A percentile compares a stretch with the other conserved stretches of the same genome.
Conservation (phyloP, 75 land plant species). For the Cupressus sempervirens region DNA sequence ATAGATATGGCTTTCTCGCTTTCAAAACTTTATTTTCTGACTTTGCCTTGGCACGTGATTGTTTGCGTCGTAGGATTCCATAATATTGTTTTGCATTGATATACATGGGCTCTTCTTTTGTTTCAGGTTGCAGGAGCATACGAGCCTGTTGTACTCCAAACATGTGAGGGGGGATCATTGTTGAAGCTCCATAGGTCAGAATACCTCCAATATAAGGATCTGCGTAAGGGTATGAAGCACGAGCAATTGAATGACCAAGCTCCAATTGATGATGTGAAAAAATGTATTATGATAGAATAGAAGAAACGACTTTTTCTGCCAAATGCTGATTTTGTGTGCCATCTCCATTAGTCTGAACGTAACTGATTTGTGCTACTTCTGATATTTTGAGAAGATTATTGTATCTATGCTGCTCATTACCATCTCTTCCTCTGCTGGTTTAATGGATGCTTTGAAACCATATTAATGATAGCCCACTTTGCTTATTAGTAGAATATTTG, state of each 20-base stretch:
- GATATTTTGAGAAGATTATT: too few species aligned
- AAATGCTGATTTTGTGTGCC: not conserved
- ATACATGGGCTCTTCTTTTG: slow-evolving; percentile 81
- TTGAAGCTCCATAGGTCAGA: slow-evolving; percentile 47
- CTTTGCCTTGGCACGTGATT: slow-evolving; percentile 85
- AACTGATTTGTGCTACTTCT: too few species aligned
- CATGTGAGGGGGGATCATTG: slow-evolving; percentile 59
- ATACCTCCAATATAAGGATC: slow-evolving; percentile 39
- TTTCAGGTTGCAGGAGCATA: slow-evolving; percentile 72
- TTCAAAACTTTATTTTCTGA: slow-evolving; percentile 69
- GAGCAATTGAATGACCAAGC: slow-evolving; percentile 44
- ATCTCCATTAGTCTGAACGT: not conserved
- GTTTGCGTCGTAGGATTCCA: slow-evolving; percentile 74
- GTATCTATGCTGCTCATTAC: too few species aligned
- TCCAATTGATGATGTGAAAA: slow-evolving; percentile 40
- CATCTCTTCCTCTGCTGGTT: too few species aligned
- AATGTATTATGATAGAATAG: slow-evolving; percentile 19
- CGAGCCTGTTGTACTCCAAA: slow-evolving; percentile 64
- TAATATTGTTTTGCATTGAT: slow-evolving; percentile 78
- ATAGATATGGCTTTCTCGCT: slow-evolving; percentile 64
- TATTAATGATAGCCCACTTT: too few species aligned
- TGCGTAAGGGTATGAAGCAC: slow-evolving; percentile 41
- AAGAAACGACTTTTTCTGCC: slow-evolving; percentile 1
- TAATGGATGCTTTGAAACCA: too few species aligned
- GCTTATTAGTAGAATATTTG: too few species aligned